phyloP scores from a whole-genome alignment of 2,329 filamentous ascomycete species.

The Colletotrichum aenigma region DNA sequence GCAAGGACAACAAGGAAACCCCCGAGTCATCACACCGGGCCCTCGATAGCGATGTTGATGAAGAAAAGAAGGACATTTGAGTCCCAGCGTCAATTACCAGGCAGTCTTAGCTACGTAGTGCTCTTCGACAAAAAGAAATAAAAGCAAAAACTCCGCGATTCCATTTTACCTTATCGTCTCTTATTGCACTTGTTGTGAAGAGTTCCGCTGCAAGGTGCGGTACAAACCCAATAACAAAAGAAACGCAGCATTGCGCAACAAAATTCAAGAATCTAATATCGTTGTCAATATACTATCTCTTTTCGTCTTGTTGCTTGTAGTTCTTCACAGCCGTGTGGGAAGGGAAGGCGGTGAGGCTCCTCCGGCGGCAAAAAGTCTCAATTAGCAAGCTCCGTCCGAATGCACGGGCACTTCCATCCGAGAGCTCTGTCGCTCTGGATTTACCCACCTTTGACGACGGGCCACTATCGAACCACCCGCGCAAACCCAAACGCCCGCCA shows the following conservation, averaged over 20 bases:
- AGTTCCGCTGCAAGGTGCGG: neutral
- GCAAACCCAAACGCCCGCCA: neutral
- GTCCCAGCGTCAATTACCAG: neutral
- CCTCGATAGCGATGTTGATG: conserved; percentile 8
- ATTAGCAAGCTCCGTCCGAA: conserved; percentile 13
- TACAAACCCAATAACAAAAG: neutral
- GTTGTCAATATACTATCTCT: neutral
- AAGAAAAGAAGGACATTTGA: conserved; percentile 19
- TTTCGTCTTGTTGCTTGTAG: neutral
- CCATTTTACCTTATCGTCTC: neutral
- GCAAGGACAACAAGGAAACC: conserved; percentile 59
- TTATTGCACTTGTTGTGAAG: neutral
- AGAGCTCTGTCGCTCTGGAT: neutral
- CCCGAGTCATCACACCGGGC: conserved; percentile 52
- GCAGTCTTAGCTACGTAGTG: neutral
- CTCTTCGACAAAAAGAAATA: neutral
- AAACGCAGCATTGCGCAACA: neutral
- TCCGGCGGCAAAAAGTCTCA: conserved; percentile 14
- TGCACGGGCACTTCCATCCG: neutral
- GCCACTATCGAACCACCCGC: conserved; percentile 10
- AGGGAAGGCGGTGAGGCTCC: neutral
- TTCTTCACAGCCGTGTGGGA: neutral
- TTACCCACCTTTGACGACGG: neutral
- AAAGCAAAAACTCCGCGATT: neutral
- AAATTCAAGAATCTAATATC: neutral